phyloP scores from a whole-genome alignment of 352 stramenopile genomes.

The Globisporangium megalacanthum region DNA sequence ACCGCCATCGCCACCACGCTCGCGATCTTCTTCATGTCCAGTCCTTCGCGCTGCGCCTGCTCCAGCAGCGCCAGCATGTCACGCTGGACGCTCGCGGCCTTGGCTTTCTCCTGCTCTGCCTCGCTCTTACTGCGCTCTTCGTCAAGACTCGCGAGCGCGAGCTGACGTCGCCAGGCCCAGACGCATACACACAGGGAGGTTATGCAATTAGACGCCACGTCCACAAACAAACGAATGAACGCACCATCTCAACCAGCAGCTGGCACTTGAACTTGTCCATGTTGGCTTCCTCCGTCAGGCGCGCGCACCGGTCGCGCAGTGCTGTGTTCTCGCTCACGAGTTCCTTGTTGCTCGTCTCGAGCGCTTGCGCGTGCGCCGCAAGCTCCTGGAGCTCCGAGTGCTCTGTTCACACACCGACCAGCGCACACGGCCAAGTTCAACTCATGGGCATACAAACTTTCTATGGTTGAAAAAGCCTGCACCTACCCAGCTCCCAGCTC shows the following conservation, averaged over 20 bases:
- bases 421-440: neutral
- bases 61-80: conserved; percentile 72
- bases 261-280: conserved; percentile 89
- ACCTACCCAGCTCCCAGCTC: conserved; percentile 65
- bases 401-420: conserved; percentile 20
- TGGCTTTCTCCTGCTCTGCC: conserved; percentile 56
- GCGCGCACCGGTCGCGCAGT: conserved; percentile 47
- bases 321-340: conserved; percentile 61
- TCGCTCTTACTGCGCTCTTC: conserved; percentile 62
- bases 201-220: neutral
- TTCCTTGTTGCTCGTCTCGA: conserved; percentile 37
- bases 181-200: neutral
- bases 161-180: conserved; percentile 20
- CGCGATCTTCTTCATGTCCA: conserved; percentile 61
- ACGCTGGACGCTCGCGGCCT: conserved; percentile 43
- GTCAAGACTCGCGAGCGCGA: conserved; percentile 77
- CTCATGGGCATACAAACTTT: neutral
- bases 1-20: conserved; percentile 23
- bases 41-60: conserved; percentile 49
- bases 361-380: conserved; percentile 19
- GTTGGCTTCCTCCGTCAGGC: conserved; percentile 74
- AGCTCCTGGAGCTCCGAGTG: conserved; percentile 46
- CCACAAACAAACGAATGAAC: neutral
- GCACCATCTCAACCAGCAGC: conserved; percentile 82
- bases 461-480: neutral